These are phyloP conservation scores for Pyrenochaeta sp. DNA, from an alignment of 2,329 filamentous ascomycete species.

Conservation along the genomic window DNA sequence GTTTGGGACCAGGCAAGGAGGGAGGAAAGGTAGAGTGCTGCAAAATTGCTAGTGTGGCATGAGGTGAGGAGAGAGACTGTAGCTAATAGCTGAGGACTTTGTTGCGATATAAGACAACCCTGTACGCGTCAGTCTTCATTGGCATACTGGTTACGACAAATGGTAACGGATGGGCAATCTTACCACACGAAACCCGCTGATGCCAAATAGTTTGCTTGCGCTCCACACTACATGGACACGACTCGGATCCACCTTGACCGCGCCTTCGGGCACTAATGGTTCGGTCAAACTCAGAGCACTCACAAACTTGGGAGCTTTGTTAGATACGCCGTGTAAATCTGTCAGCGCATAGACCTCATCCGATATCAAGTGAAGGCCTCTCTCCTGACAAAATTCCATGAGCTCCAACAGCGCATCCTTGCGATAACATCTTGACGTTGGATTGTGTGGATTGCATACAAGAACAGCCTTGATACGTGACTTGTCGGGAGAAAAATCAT, in stretches of 20 bases:
- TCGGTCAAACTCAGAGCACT: conserved; percentile 37
- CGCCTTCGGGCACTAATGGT: conserved; percentile 33
- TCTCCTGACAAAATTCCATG: conserved; percentile 44
- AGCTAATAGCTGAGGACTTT: conserved; percentile 31
- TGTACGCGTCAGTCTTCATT: conserved; percentile 6
- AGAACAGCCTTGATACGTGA: conserved; percentile 41
- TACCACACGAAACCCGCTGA: conserved; percentile 37
- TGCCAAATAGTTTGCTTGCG: conserved; percentile 39
- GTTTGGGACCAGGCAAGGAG: conserved; percentile 36
- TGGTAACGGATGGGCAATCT: conserved; percentile 9
- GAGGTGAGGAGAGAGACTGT: conserved; percentile 26
- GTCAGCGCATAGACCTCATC: conserved; percentile 37
- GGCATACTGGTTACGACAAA: conserved; percentile 1
- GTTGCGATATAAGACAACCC: conserved; percentile 42
- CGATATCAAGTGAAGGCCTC: conserved; percentile 36
- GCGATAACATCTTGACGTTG: conserved; percentile 34
- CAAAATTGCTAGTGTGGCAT: conserved; percentile 25
- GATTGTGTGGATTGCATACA: conserved; percentile 39
- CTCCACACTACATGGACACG: conserved; percentile 43
- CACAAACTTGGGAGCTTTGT: conserved; percentile 25
- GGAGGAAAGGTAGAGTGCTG: conserved; percentile 26
- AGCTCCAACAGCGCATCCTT: conserved; percentile 34
- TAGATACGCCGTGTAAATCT: conserved; percentile 11
- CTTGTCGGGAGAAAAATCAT: conserved; percentile 35
- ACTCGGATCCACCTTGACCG: conserved; percentile 42